Conservation (phyloP, 2,329 filamentous ascomycete genomes). For the Neofusicoccum sp. region DNA sequence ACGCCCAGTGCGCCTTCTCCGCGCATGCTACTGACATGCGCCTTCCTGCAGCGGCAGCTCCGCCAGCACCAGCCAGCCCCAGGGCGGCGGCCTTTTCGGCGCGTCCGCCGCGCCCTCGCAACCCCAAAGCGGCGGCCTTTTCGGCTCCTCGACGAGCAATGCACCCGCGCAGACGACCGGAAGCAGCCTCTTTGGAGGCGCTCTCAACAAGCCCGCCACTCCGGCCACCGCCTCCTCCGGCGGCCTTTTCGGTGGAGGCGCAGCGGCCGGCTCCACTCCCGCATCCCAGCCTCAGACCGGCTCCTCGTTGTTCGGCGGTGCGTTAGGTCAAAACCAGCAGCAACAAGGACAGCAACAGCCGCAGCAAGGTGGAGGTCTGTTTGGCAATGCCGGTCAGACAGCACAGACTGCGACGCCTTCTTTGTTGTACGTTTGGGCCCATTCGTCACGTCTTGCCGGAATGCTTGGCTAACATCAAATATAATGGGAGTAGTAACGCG, state of each 20-base stretch:
- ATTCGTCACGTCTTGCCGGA: slow-evolving; percentile 31
- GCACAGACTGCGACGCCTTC: slow-evolving; percentile 32
- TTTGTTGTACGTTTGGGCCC: slow-evolving; percentile 36
- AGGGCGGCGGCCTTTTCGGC: slow-evolving; percentile 26
- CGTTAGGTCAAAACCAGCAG: slow-evolving; percentile 30
- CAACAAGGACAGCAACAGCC: slow-evolving; percentile 22
- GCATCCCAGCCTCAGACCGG: slow-evolving; percentile 23
- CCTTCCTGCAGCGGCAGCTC: slow-evolving; percentile 21
- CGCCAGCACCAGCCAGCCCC: slow-evolving; percentile 21
- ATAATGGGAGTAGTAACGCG: slow-evolving; percentile 35
- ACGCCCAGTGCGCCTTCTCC: background rate
- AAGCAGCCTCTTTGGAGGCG: slow-evolving; percentile 36
- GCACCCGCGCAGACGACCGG: slow-evolving; percentile 25
- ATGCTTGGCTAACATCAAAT: slow-evolving; percentile 29
- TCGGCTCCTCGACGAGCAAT: slow-evolving; percentile 24
- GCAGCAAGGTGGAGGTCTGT: slow-evolving; percentile 34
- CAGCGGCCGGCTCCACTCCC: slow-evolving; percentile 24
- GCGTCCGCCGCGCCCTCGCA: slow-evolving; percentile 23
- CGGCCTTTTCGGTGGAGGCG: slow-evolving; percentile 36
- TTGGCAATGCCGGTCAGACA: slow-evolving; percentile 28
- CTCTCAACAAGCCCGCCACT: slow-evolving; percentile 33
- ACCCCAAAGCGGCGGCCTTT: slow-evolving; percentile 27
- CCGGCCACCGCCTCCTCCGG: slow-evolving; percentile 21
- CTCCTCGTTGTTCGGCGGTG: slow-evolving; percentile 35
- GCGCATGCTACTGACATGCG: background rate